These are phyloP conservation scores for Orbilia quercus DNA, from an alignment of 2,329 filamentous ascomycete species.

Conservation along the genomic window DNA sequence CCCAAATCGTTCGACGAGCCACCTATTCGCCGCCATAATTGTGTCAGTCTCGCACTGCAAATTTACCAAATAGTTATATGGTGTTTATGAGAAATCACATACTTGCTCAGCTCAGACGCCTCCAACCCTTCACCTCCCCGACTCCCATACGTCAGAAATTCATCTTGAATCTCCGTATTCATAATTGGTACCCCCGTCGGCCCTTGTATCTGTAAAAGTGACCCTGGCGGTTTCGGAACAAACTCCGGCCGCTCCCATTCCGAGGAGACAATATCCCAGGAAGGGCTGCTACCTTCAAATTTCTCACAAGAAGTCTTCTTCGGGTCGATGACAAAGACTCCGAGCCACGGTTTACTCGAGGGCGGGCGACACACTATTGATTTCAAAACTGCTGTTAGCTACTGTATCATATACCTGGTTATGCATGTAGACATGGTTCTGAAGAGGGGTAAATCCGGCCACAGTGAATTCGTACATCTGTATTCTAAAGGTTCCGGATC, in stretches of 20 bases:
- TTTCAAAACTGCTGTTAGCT: background rate
- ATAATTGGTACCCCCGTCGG: conserved; percentile 26
- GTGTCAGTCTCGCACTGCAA: background rate
- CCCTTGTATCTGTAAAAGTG: conserved; percentile 28
- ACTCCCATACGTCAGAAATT: conserved; percentile 30
- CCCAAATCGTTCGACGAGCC: conserved; percentile 31
- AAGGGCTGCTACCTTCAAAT: conserved; percentile 9
- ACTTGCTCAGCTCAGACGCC: conserved; percentile 29
- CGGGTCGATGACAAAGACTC: conserved; percentile 39
- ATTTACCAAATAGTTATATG: too few relatives aligned
- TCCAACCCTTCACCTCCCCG: background rate
- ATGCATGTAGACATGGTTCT: too few relatives aligned
- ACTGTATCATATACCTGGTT: too few relatives aligned
- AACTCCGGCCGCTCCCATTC: conserved; percentile 12
- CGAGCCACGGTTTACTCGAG: conserved; percentile 32
- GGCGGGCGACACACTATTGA: conserved; percentile 46
- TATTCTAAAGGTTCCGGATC: conserved; percentile 28
- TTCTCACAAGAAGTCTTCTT: conserved; percentile 12
- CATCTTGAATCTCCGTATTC: conserved; percentile 18
- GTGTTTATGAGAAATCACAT: too few relatives aligned
- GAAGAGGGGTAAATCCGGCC: background rate
- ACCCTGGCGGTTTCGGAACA: conserved; percentile 16
- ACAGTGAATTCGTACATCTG: conserved; percentile 25
- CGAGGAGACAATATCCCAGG: conserved; percentile 14
- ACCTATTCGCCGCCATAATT: conserved; percentile 4